A percentile compares a stretch with the other conserved stretches of the same genome.
These are phyloP conservation scores for Trichoderma arundinaceum DNA, from an alignment of 2,329 filamentous ascomycete genomes.

Conservation along the genomic window DNA sequence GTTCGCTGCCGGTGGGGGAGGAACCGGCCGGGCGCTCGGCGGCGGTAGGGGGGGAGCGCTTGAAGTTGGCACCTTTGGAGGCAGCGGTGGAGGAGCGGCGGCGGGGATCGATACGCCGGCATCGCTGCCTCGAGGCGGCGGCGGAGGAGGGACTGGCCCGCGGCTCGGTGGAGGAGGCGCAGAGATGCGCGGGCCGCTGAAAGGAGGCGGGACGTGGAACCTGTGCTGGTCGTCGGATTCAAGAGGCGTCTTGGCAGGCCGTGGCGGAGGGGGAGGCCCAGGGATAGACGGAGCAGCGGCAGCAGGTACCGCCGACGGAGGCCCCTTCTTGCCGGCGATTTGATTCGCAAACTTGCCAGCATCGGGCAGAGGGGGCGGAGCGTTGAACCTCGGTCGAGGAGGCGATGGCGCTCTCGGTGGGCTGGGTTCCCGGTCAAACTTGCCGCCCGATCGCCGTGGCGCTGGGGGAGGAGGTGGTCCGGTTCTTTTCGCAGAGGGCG, in stretches of 20 bases:
- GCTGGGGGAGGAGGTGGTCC: conserved; percentile 51
- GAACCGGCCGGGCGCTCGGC: conserved; percentile 57
- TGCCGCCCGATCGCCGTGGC: conserved; percentile 62
- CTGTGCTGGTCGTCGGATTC: conserved; percentile 65
- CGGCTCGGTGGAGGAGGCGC: conserved; percentile 74
- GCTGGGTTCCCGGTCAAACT: conserved; percentile 69
- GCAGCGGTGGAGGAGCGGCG: conserved; percentile 50
- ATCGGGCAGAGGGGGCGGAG: conserved; percentile 85
- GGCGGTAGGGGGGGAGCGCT: conserved; percentile 58
- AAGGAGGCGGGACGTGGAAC: conserved; percentile 82
- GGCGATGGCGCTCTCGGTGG: conserved; percentile 65
- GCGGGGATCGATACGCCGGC: conserved; percentile 37
- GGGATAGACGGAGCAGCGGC: conserved; percentile 38
- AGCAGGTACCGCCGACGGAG: background rate
- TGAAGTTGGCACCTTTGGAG: conserved; percentile 54
- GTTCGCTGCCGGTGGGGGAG: conserved; percentile 55
- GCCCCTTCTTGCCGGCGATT: conserved; percentile 36
- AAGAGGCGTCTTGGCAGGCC: conserved; percentile 71
- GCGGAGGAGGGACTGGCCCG: conserved; percentile 73
- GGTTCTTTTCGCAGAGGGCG: conserved; percentile 33
- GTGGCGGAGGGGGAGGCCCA: conserved; percentile 46
- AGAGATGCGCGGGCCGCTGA: conserved; percentile 71
- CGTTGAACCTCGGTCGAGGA: conserved; percentile 74
- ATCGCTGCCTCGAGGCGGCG: conserved; percentile 55
- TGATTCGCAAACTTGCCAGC: conserved; percentile 83